Evolutionary conservation across 768 basidiomycete species (phyloP).

Genomic region (Lyophyllum atratum): DNA sequence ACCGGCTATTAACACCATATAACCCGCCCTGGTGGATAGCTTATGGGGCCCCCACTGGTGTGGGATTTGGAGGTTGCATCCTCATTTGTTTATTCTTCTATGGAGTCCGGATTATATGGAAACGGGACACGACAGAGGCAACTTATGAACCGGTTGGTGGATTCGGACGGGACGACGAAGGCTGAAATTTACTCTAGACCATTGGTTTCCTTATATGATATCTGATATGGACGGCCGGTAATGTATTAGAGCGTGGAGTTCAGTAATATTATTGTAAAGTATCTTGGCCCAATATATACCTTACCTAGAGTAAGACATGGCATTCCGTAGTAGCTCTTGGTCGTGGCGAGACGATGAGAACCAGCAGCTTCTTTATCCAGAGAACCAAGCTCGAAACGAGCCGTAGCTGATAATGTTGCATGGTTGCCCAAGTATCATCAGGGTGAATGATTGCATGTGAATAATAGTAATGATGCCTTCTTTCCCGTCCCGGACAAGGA

Average conservation of each 20-base stretch:
- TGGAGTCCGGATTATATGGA: constrained; percentile 72
- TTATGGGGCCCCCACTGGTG: constrained; percentile 70
- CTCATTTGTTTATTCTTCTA: constrained; percentile 72
- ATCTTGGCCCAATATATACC: not conserved
- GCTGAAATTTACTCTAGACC: constrained; percentile 15
- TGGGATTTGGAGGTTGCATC: constrained; percentile 58
- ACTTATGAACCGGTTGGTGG: constrained; percentile 92
- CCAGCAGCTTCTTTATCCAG: no score
- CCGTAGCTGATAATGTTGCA: no score
- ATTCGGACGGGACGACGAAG: constrained; percentile 60
- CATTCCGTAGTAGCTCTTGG: no score
- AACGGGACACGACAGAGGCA: constrained; percentile 74
- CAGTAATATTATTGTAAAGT: constrained; percentile 2
- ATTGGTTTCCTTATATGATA: constrained; percentile 1
- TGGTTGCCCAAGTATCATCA: no score
- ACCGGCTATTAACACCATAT: constrained; percentile 83
- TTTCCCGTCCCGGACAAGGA: not conserved
- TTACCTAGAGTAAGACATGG: not conserved
- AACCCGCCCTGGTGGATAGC: constrained; percentile 82
- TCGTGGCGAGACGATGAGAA: no score
- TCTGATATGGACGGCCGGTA: not conserved
- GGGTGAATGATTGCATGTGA: constrained; percentile 8
- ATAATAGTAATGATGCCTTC: not conserved
- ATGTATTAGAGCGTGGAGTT: not conserved
- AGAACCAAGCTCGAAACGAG: no score